Conservation (phyloP, 176 grass and related monocot genomes). For the Canna indica region DNA sequence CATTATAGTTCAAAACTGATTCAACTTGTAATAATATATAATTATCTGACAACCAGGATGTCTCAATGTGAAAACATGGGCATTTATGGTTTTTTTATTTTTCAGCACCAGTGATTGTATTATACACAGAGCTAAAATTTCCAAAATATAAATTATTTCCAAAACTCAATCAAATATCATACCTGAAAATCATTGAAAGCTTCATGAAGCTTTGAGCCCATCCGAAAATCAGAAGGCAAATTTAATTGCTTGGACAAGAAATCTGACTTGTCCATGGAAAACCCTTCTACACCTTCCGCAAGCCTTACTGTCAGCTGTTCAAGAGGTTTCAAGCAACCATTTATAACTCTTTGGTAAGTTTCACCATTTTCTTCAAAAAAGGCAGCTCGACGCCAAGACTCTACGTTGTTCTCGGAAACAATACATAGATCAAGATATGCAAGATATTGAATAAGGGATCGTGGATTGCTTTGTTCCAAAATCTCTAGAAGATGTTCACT, state of each 20-base stretch:
- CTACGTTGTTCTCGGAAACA: constrained; percentile 71
- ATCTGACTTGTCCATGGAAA: constrained; percentile 43
- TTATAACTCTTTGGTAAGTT: constrained; percentile 69
- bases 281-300: constrained; percentile 49
- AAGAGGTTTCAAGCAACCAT: constrained; percentile 71
- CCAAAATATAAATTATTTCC: not conserved
- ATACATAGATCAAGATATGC: constrained; percentile 82
- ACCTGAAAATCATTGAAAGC: constrained; percentile 94
- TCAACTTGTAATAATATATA: no score
- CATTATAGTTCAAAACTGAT: no score
- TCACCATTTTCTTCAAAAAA: constrained; percentile 92
- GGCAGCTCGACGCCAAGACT: constrained; percentile 69
- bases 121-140: no score
- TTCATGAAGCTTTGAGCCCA: constrained; percentile 33
- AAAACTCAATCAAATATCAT: not conserved
- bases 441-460: constrained; percentile 73
- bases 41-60: no score
- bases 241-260: constrained; percentile 52
- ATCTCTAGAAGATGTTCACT: constrained; percentile 71
- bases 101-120: no score
- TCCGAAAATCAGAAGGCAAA: constrained; percentile 6
- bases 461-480: constrained; percentile 61
- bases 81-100: no score
- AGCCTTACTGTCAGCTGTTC: constrained; percentile 62
- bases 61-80: no score